These are phyloP conservation scores for Termitomyces sp. DNA, from an alignment of 768 basidiomycete genomes.

Conservation along the genomic window DNA sequence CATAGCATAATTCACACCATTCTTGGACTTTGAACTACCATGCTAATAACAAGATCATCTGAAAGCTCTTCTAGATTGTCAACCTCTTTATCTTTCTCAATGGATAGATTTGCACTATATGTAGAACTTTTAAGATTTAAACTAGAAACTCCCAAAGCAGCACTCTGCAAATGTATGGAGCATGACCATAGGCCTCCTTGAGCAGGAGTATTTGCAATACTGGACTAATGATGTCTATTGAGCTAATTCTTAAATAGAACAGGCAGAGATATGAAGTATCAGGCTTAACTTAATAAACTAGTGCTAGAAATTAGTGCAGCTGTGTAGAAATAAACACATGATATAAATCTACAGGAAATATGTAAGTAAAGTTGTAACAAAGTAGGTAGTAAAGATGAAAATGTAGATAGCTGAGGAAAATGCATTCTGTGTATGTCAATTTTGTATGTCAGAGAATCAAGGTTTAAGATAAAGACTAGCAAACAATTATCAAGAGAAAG, in stretches of 20 bases:
- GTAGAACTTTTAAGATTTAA: constrained; percentile 2
- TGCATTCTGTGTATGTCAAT: no score
- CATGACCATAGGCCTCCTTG: constrained; percentile 13
- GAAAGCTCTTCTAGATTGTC: not conserved
- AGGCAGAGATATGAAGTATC: constrained; percentile 11
- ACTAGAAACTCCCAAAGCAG: constrained; percentile 1
- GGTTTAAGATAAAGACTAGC: no score
- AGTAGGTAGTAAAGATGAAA: no score
- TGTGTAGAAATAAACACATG: no score
- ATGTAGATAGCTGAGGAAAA: no score
- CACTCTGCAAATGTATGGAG: not conserved
- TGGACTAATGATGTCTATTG: constrained; percentile 18
- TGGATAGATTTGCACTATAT: not conserved
- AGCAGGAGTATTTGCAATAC: constrained; percentile 14
- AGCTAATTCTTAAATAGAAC: constrained; percentile 10
- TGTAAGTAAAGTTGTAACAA: no score
- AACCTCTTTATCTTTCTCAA: not conserved
- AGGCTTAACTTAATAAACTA: constrained; percentile 19
- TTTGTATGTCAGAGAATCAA: no score
- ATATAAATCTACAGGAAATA: no score
- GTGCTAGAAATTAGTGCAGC: constrained; percentile 14
- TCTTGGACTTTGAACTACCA: not conserved
- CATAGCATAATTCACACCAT: not conserved
- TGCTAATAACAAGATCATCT: not conserved
- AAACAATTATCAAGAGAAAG: no score